phyloP scores from a whole-genome alignment of 2,329 filamentous ascomycete species.

The Xylaria arbuscula region DNA sequence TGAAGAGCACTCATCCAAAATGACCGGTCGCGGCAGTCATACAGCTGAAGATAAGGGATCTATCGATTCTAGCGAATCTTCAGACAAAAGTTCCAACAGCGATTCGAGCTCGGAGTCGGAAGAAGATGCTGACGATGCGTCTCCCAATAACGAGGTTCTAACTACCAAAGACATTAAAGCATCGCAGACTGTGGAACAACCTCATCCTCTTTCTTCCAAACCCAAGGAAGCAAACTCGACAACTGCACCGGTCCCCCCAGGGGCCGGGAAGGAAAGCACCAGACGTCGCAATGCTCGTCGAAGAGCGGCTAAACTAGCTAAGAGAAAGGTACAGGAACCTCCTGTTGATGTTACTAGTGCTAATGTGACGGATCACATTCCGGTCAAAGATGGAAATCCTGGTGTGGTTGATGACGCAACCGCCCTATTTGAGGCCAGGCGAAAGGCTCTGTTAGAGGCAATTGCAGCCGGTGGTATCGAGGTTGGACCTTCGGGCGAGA shows the following conservation, averaged over 20 bases:
- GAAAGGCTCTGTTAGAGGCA: conserved; percentile 62
- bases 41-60: conserved; percentile 16
- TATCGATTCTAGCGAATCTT: conserved; percentile 24
- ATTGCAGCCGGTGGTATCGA: conserved; percentile 65
- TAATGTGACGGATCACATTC: conserved; percentile 5
- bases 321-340: conserved; percentile 42
- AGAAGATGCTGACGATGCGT: background rate
- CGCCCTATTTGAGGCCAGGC: conserved; percentile 61
- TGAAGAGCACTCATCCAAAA: conserved; percentile 33
- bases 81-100: conserved; percentile 18
- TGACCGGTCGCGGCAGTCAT: background rate
- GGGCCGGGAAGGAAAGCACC: conserved; percentile 56
- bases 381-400: conserved; percentile 9
- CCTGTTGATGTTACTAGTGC: background rate
- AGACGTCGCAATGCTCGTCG: conserved; percentile 65
- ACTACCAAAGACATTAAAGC: background rate
- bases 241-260: conserved; percentile 46
- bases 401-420: conserved; percentile 46
- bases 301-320: conserved; percentile 53
- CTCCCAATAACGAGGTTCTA: background rate
- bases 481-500: conserved; percentile 46
- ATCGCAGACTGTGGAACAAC: background rate
- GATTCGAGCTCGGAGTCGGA: conserved; percentile 31
- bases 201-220: conserved; percentile 1
- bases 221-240: background rate